These are phyloP conservation scores for Aspergillus sparsus DNA, from an alignment of 495 filamentous ascomycete genomes.

Conservation along the genomic window DNA sequence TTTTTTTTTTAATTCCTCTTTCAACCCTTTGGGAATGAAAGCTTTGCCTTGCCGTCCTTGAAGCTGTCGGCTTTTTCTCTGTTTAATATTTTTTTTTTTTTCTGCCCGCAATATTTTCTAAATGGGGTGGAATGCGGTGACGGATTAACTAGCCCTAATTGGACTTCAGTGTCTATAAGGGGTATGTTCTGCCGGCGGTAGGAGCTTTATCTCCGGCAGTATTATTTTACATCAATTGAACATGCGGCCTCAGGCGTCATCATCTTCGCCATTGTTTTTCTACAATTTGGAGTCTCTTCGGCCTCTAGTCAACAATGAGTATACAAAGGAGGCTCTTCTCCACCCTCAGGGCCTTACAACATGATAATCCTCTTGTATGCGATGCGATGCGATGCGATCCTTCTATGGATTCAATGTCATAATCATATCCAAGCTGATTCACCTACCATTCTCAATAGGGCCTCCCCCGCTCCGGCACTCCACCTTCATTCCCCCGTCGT, in stretches of 20 bases:
- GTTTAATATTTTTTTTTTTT: conserved; percentile 34
- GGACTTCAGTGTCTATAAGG: conserved; percentile 9
- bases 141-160: conserved; percentile 23
- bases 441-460: conserved; percentile 53
- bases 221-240: conserved; percentile 15
- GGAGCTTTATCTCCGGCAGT: conserved; percentile 29
- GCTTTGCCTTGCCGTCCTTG: not conserved
- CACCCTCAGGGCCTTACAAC: conserved; percentile 59
- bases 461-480: conserved; percentile 74
- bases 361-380: conserved; percentile 87
- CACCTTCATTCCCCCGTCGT: conserved; percentile 72
- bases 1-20: not conserved
- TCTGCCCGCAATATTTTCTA: conserved; percentile 28
- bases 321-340: conserved; percentile 57
- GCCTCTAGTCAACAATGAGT: conserved; percentile 10
- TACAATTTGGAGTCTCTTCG: not conserved
- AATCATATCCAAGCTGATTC: conserved; percentile 2
- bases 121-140: conserved; percentile 30
- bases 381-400: too few relatives aligned
- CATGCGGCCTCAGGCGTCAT: conserved; percentile 14
- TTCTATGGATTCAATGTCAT: not conserved
- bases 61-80: conserved; percentile 13
- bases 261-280: not conserved
- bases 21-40: not conserved
- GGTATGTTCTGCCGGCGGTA: conserved; percentile 28